Base-by-base conservation (phyloP, 2,329 filamentous ascomycete species). In the Venturia aucupariae region DNA sequence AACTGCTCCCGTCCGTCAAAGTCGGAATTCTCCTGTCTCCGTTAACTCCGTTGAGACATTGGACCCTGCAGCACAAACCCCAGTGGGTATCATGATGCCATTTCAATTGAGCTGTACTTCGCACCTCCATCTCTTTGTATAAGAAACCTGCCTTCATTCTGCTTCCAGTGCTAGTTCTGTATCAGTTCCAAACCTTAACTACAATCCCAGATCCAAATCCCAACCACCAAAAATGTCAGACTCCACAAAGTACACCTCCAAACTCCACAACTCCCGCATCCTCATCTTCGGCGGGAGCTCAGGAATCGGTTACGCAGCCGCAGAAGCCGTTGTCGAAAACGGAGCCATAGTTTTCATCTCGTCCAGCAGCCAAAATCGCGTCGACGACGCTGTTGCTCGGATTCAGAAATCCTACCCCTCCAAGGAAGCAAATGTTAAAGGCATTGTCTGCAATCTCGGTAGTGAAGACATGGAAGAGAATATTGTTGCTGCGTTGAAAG, bases 231-330 rank as follows among this genome's bases (percentile, higher is more conserved):
- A 38, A 57, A 77, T 77, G 75, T 55, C 75, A 17, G 77, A 79
- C 68, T 73, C 77, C 68, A 71, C 68, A 64, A 79, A 79, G 68
- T 80, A 79, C 69, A 74, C 72, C 64, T 79, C 80, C 67, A 83
- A 82, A 70, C 79, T 84, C 39, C 67, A 72, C 13, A 72, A 71
- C 67, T 71, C 74, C 35, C 78, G 76, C 66, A 73, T 87, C 68
- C 81, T 90, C 48, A 74, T 89, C 70, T 78, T 89, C 59, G 86
- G 86, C 55, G 87, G 85, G 48, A 82, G 83, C 2, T 80, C 82
- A 19, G 86, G 86, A 62, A 85, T 89, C 48, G 86, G 86, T 39
- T 84, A 80, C 67, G 79, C 76, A 64, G 82, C 86, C 13, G 85
- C 86, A 62, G 81, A 86, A 76, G 82, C 80, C 2, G 75, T 78